These are phyloP conservation scores for Dioszegia aurantiaca DNA, from an alignment of 768 basidiomycete species.

Conservation along the genomic window DNA sequence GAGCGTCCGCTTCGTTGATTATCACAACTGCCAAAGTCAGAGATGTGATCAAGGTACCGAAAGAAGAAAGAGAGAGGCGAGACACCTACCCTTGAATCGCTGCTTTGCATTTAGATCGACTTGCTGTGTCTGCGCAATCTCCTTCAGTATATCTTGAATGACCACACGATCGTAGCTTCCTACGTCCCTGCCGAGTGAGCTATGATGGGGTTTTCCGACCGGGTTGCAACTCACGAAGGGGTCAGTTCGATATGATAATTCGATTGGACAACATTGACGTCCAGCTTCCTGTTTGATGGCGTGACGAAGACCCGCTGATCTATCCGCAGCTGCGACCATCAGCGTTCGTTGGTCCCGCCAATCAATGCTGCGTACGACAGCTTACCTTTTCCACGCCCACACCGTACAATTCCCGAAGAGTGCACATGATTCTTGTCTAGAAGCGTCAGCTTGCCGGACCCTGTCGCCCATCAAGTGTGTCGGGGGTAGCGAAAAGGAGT, in stretches of 20 bases:
- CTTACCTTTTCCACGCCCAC: constrained; percentile 84
- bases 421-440: constrained; percentile 81
- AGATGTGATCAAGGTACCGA: too few species aligned
- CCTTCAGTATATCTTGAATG: constrained; percentile 94
- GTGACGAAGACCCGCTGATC: constrained; percentile 95
- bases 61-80: too few species aligned
- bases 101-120: constrained; percentile 94
- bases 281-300: constrained; percentile 87
- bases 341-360: not conserved
- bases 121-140: constrained; percentile 98
- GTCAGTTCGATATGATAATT: constrained; percentile 98
- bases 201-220: constrained; percentile 46
- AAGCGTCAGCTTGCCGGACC: constrained; percentile 15
- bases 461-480: not conserved
- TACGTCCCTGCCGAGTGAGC: constrained; percentile 62
- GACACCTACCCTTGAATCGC: constrained; percentile 86
- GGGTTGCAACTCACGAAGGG: constrained; percentile 65
- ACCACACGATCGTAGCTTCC: constrained; percentile 92
- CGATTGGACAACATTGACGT: constrained; percentile 94
- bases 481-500: not conserved
- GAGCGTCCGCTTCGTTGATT: constrained; percentile 94
- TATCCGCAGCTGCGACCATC: constrained; percentile 75
- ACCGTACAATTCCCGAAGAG: constrained; percentile 83
- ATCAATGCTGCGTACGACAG: not conserved
- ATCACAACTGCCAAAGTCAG: constrained; percentile 70